Conservation (phyloP, 305 asterid genomes). For the Fraxinus sp. region DNA sequence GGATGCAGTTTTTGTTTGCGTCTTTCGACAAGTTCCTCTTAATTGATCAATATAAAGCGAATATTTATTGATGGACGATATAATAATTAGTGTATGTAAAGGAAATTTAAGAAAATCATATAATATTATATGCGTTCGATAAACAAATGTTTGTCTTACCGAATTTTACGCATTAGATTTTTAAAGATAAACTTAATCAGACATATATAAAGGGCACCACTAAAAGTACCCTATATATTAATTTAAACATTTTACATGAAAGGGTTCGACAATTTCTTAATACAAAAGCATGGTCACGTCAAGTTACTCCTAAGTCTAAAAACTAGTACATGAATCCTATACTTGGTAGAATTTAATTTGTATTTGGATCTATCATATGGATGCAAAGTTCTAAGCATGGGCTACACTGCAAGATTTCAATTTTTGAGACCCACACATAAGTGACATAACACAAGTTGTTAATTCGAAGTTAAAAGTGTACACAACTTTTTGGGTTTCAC, state of each 20-base stretch:
- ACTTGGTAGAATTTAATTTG: not conserved
- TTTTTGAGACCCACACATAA: not conserved
- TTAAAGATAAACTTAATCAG: not conserved
- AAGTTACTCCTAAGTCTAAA: not conserved
- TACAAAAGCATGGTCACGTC: not conserved
- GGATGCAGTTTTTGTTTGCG: not conserved
- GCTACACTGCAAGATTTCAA: not conserved
- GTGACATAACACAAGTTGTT: not conserved
- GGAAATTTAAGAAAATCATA: not conserved
- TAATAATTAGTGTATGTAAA: too few relatives aligned
- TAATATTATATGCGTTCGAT: not conserved
- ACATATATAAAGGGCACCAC: not conserved
- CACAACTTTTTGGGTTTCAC: not conserved
- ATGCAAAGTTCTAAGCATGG: not conserved
- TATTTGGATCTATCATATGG: not conserved
- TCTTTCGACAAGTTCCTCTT: not conserved
- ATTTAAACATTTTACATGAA: not conserved
- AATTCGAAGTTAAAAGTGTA: not conserved
- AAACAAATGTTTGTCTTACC: too few relatives aligned
- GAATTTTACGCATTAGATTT: not conserved
- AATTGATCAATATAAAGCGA: not conserved
- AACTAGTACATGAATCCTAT: not conserved
- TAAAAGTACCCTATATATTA: not conserved
- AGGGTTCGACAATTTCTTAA: not conserved
- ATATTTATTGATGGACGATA: not conserved